Evolutionary conservation across 2,329 filamentous ascomycete genomes (phyloP).

Genomic region (Cryoendolithus antarcticus): DNA sequence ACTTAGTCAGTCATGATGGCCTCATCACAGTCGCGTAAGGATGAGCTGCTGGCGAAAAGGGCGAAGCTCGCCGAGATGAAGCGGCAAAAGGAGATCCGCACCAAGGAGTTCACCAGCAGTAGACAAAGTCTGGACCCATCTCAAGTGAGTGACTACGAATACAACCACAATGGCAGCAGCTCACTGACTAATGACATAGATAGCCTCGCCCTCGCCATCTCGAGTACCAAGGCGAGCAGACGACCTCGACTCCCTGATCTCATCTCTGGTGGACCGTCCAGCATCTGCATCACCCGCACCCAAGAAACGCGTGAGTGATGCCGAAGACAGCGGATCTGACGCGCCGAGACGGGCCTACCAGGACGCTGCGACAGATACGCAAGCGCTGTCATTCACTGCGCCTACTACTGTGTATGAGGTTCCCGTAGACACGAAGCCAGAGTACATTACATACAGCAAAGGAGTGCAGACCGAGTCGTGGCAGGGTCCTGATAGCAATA

Average conservation of each 20-base stretch:
- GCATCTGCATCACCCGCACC: conserved; percentile 16
- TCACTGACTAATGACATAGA: conserved; percentile 32
- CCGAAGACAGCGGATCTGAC: conserved; percentile 12
- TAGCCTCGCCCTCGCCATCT: conserved; percentile 58
- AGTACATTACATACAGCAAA: conserved; percentile 94
- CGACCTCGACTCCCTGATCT: conserved; percentile 73
- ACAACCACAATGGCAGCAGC: not conserved
- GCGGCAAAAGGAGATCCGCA: conserved; percentile 72
- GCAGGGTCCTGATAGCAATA: conserved; percentile 42
- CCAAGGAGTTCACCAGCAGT: conserved; percentile 59
- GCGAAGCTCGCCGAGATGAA: conserved; percentile 95
- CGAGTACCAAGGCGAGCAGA: conserved; percentile 49
- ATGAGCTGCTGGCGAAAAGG: conserved; percentile 94
- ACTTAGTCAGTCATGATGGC: conserved; percentile 13
- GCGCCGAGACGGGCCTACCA: conserved; percentile 15
- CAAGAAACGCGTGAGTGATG: conserved; percentile 16
- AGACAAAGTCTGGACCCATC: conserved; percentile 53
- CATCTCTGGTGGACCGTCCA: conserved; percentile 62
- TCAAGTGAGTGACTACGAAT: conserved; percentile 3
- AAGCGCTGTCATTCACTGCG: conserved; percentile 61
- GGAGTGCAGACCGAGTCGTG: conserved; percentile 83
- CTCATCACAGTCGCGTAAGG: conserved; percentile 57
- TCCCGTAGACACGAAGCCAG: conserved; percentile 50
- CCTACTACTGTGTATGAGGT: conserved; percentile 71
- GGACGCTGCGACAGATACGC: conserved; percentile 39